These are phyloP conservation scores for Rhododendron kiyosumense DNA, from an alignment of 148 eudicot genomes.

Conservation along the genomic window DNA sequence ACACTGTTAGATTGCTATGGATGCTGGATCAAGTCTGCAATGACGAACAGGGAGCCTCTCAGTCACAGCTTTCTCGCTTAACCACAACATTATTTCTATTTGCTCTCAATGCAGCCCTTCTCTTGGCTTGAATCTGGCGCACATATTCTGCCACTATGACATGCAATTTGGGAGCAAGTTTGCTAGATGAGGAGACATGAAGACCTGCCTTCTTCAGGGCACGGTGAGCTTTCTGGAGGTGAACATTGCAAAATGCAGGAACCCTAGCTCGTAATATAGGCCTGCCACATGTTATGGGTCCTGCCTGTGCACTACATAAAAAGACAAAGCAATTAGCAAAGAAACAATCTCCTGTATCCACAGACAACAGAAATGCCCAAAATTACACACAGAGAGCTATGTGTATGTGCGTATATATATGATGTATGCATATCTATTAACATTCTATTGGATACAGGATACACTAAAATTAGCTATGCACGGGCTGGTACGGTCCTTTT, in stretches of 20 bases:
- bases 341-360: conserved; percentile 5
- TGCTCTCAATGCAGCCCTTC: conserved; percentile 33
- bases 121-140: conserved; percentile 35
- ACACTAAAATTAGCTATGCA: not conserved
- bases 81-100: conserved; percentile 14
- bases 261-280: conserved; percentile 39
- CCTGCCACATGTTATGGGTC: conserved; percentile 51
- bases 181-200: conserved; percentile 38
- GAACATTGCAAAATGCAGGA: conserved; percentile 39
- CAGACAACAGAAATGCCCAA: not conserved
- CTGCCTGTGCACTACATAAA: conserved; percentile 37
- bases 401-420: too few relatives aligned
- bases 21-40: conserved; percentile 1
- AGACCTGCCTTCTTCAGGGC: conserved; percentile 51
- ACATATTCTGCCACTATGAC: conserved; percentile 44
- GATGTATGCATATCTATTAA: too few relatives aligned
- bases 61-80: conserved; percentile 24
- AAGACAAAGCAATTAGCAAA: conserved; percentile 8
- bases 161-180: conserved; percentile 50
- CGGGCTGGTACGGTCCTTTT: not conserved
- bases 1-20: not conserved
- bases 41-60: not conserved
- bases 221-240: conserved; percentile 42
- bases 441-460: not conserved
- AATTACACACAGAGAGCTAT: not conserved